Evolutionary conservation across 805 yeast species (phyloP), one percentile per base, ranked within the genome.

Genomic region (Cephaloascus fragrans): DNA sequence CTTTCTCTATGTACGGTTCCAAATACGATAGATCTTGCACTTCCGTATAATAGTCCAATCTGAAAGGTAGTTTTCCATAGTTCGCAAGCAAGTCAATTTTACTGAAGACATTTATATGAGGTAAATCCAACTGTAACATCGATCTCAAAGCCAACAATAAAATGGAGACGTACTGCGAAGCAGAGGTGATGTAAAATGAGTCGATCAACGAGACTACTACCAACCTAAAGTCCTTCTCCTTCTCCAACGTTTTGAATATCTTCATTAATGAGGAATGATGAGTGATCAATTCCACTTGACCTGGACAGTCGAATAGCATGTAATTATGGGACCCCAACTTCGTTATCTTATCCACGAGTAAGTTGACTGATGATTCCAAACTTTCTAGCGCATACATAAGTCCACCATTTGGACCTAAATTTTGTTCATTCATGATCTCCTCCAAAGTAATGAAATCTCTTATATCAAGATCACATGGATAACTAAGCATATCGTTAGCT

Each of bases 231-330:
- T 79, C 88, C 37, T 77, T 77, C 10, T 37, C 32, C 42, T 77
- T 80, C 2, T 50, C 48, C 35, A 93, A 61, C 36, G 56, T 68
- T 44, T 73, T 71, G 58, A 89, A 85, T 4, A 93, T 81, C 38
- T 67, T 66, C 33, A 69, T 71, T 34, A 94, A 62, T 0, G 96
- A 79, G 1, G 80, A 73, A 50, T 86, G 95, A 52, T 85, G 94
- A 3, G 99, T 93, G 61, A 85, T 93, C 14, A 93, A 70, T 56
- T 93, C 99, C 1, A 88, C 93, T 56, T 93, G 98, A 1, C 98
- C 98, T 1, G 97, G 96, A 52, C 95, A 85, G 57, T 87, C 96
- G 60, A 87, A 84, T 3, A 87, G 64, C 10, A 87, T 56, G 47
- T 87, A 87, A 32, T 80, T 75, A 32, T 73, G 68, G 29, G 64